phyloP scores from a whole-genome alignment of 2,329 filamentous ascomycete genomes.

The Alternaria postmessia region DNA sequence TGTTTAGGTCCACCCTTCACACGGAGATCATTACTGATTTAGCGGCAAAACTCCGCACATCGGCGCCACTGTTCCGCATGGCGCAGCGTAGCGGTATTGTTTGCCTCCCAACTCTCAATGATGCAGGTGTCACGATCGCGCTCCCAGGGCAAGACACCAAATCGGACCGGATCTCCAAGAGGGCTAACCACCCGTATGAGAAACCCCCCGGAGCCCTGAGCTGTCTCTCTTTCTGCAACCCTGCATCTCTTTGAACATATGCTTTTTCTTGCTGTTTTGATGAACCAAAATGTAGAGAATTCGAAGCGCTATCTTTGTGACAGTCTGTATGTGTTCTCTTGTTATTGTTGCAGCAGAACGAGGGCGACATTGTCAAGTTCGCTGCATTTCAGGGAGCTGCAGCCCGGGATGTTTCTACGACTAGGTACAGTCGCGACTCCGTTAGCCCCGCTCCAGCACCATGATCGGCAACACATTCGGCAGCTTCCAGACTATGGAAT shows the following conservation, averaged over 20 bases:
- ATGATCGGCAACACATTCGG: slow-evolving; percentile 5
- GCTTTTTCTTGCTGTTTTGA: background rate
- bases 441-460: background rate
- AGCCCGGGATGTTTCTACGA: background rate
- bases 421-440: background rate
- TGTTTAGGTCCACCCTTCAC: background rate
- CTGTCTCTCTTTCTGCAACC: background rate
- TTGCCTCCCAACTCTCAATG: background rate
- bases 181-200: background rate
- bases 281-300: background rate
- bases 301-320: background rate
- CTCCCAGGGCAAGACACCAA: background rate
- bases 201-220: background rate
- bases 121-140: background rate
- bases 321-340: background rate
- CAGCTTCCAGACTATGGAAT: background rate
- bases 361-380: background rate
- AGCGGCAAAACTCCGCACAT: slow-evolving; percentile 7
- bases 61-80: slow-evolving; percentile 10
- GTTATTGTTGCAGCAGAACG: background rate
- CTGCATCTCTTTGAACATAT: too few species aligned
- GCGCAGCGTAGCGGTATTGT: background rate
- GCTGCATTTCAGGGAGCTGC: background rate
- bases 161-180: background rate
- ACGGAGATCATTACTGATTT: background rate